phyloP scores from a whole-genome alignment of 1,284 basidiomycete species.

The Rhodotorula sp. region DNA sequence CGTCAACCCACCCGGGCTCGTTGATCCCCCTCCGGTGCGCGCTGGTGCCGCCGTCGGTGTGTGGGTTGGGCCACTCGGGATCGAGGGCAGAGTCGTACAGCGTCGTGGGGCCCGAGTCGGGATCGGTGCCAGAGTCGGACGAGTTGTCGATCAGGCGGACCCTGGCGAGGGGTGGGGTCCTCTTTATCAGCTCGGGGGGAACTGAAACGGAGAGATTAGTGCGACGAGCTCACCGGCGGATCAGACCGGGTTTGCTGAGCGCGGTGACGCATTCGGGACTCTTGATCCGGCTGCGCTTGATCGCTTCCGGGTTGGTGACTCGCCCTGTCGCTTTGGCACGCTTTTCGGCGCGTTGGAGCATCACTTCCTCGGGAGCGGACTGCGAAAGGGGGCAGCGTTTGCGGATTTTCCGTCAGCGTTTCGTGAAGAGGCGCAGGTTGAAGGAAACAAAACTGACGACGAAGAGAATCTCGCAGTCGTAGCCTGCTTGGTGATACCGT shows the following conservation, averaged over 20 bases:
- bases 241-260: conserved; percentile 32
- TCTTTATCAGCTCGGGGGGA: neutral
- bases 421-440: neutral
- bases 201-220: neutral
- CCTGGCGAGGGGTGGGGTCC: conserved; percentile 6
- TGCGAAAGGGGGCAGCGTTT: neutral
- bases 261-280: conserved; percentile 41
- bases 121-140: neutral
- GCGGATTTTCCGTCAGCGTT: no score
- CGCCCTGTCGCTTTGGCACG: conserved; percentile 43
- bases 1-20: conserved; percentile 28
- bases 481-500: conserved; percentile 34
- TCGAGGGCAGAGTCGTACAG: conserved; percentile 43
- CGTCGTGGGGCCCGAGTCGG: conserved; percentile 11
- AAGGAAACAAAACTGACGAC: conserved; percentile 29
- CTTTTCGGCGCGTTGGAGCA: conserved; percentile 38
- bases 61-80: conserved; percentile 30
- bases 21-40: neutral
- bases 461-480: conserved; percentile 43
- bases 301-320: conserved; percentile 36
- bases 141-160: conserved; percentile 44
- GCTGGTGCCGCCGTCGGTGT: neutral
- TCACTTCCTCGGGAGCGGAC: conserved; percentile 41
- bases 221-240: conserved; percentile 21
- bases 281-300: conserved; percentile 33